phyloP scores from a whole-genome alignment of 768 basidiomycete genomes.

The Dioszegia aurantiaca region DNA sequence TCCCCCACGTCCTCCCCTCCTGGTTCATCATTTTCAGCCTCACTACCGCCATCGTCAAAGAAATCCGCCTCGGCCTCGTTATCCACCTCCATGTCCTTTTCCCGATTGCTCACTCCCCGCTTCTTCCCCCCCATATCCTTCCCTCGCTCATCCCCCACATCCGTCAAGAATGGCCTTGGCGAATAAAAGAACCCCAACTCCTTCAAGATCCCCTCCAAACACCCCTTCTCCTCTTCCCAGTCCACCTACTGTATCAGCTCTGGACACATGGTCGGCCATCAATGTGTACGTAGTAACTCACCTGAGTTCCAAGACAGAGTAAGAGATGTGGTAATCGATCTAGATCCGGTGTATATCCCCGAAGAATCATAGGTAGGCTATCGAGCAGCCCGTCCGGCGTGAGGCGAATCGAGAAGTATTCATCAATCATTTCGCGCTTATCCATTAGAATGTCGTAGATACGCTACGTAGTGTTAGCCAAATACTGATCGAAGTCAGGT shows the following conservation, averaged over 20 bases:
- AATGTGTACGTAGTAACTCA: constrained; percentile 48
- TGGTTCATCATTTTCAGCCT: neutral
- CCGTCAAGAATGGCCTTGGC: constrained; percentile 57
- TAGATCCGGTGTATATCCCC: constrained; percentile 85
- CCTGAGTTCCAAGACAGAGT: constrained; percentile 89
- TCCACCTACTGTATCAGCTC: constrained; percentile 62
- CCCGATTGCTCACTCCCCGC: neutral
- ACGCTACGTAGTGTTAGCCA: constrained; percentile 11
- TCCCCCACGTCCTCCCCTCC: constrained; percentile 36
- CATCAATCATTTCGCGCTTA: constrained; percentile 76
- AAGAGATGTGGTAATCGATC: constrained; percentile 84
- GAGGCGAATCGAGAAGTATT: constrained; percentile 83
- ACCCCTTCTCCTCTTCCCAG: constrained; percentile 79
- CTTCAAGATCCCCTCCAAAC: constrained; percentile 78
- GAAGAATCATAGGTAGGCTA: constrained; percentile 74
- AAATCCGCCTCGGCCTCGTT: neutral
- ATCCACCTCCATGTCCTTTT: neutral
- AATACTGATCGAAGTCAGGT: neutral
- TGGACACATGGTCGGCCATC: neutral
- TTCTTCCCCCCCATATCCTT: neutral
- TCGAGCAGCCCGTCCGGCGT: constrained; percentile 64
- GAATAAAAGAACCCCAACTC: constrained; percentile 91
- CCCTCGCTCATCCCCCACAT: neutral
- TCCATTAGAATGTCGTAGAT: constrained; percentile 37
- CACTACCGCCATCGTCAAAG: constrained; percentile 19